phyloP scores from a whole-genome alignment of 1,284 basidiomycete genomes.

The Sanghuangporus sanghuang region DNA sequence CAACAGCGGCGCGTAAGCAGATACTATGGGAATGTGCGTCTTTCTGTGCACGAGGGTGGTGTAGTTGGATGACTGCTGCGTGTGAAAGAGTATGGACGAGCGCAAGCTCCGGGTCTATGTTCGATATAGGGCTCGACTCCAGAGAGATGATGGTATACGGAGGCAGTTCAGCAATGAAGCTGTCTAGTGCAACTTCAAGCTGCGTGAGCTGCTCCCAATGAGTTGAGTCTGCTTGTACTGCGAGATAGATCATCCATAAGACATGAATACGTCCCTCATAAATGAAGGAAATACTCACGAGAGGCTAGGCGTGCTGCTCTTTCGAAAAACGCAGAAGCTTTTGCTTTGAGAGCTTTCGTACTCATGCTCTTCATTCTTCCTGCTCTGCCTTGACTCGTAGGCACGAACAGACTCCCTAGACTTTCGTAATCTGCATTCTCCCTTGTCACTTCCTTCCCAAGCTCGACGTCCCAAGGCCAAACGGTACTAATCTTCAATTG shows the following conservation, averaged over 20 bases:
- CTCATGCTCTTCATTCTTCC: background rate
- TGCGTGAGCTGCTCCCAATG: conserved; percentile 35
- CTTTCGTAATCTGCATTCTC: conserved; percentile 17
- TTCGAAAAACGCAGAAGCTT: conserved; percentile 46
- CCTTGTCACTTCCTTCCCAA: background rate
- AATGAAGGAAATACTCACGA: conserved; percentile 28
- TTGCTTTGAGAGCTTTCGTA: conserved; percentile 36
- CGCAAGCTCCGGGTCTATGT: conserved; percentile 39
- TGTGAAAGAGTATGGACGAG: conserved; percentile 46
- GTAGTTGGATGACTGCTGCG: conserved; percentile 46
- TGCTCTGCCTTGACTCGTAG: background rate
- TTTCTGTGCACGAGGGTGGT: conserved; percentile 33
- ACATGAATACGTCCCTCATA: conserved; percentile 9
- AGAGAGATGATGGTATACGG: conserved; percentile 25
- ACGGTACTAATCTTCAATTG: conserved; percentile 47
- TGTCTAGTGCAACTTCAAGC: conserved; percentile 38
- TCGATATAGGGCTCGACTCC: background rate
- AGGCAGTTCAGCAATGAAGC: conserved; percentile 38
- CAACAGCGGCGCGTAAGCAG: conserved; percentile 39
- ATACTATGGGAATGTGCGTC: conserved; percentile 29
- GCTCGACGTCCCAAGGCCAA: conserved; percentile 33
- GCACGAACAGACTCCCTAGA: conserved; percentile 11
- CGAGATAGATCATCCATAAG: background rate
- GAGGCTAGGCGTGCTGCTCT: conserved; percentile 41
- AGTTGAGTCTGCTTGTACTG: conserved; percentile 16